A percentile compares a stretch with the other conserved stretches of the same genome.
Evolutionary conservation across 2,329 filamentous ascomycete species (phyloP).

Genomic region (Pseudocercospora pini-densiflorae): DNA sequence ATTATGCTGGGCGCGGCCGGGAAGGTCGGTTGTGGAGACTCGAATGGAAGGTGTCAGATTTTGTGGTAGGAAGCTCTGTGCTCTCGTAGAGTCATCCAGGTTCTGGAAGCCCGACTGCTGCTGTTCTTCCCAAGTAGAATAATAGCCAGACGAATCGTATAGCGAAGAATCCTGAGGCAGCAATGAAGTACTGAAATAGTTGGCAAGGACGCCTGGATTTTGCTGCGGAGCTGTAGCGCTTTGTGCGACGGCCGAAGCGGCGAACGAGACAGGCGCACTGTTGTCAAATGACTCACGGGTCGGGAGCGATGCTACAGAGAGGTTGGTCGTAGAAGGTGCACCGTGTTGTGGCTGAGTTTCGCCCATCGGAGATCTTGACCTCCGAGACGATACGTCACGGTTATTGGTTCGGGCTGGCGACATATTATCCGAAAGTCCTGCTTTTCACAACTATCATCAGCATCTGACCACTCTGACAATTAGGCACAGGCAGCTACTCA

Average conservation of each 20-base stretch:
- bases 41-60: constrained; percentile 27
- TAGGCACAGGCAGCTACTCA: constrained; percentile 8
- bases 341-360: too few species aligned
- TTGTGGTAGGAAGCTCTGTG: background rate
- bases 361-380: background rate
- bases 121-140: background rate
- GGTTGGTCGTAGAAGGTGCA: background rate
- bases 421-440: background rate
- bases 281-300: constrained; percentile 2
- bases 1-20: constrained; percentile 7
- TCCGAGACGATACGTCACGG: background rate
- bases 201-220: background rate
- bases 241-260: background rate
- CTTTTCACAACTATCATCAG: background rate
- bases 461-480: background rate
- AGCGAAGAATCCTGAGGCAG: constrained; percentile 11
- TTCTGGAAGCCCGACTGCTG: background rate
- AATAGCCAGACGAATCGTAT: background rate
- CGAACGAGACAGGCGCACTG: constrained; percentile 2
- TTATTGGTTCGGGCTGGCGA: background rate
- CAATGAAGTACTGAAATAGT: background rate
- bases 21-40: constrained; percentile 27
- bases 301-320: background rate
- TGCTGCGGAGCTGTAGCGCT: background rate
- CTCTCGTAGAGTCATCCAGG: background rate